Evolutionary conservation across 2,329 filamentous ascomycete genomes (phyloP).

Genomic region (Onygenales sp.): DNA sequence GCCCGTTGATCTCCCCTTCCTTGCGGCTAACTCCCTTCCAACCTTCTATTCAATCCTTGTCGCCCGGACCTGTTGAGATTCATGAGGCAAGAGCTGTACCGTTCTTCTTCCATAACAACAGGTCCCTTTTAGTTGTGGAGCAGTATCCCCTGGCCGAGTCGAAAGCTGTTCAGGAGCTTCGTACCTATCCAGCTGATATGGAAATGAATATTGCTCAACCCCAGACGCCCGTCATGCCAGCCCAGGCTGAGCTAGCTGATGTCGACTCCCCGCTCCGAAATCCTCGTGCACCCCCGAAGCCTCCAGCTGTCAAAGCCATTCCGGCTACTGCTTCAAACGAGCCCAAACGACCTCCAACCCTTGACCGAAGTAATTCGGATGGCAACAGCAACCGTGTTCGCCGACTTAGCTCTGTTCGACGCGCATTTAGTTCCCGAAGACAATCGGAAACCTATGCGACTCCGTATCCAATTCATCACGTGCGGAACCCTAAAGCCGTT

Average conservation of each 20-base stretch:
- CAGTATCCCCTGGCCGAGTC: slow-evolving; percentile 29
- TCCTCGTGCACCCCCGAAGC: slow-evolving; percentile 47
- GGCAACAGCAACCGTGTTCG: slow-evolving; percentile 16
- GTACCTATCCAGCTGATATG: slow-evolving; percentile 10
- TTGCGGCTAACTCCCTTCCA: slow-evolving; percentile 19
- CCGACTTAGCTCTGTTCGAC: slow-evolving; percentile 29
- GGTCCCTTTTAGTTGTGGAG: slow-evolving; percentile 56
- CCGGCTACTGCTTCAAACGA: slow-evolving; percentile 43
- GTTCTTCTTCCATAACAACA: slow-evolving; percentile 54
- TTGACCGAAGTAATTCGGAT: slow-evolving; percentile 11
- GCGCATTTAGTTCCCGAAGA: slow-evolving; percentile 26
- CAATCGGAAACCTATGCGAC: slow-evolving; percentile 23
- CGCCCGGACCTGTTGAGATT: slow-evolving; percentile 46
- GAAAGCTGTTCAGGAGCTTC: slow-evolving; percentile 20
- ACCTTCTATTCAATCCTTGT: slow-evolving; percentile 38
- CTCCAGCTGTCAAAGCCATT: slow-evolving; percentile 47
- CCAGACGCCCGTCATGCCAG: slow-evolving; percentile 19
- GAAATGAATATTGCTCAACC: slow-evolving; percentile 10
- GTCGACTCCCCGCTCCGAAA: slow-evolving; percentile 52
- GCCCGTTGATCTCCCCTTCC: not conserved
- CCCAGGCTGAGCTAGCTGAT: slow-evolving; percentile 10
- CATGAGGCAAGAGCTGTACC: slow-evolving; percentile 52
- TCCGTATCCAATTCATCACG: slow-evolving; percentile 21
- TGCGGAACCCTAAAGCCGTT: slow-evolving; percentile 33
- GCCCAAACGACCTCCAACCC: slow-evolving; percentile 29